Conservation (phyloP, 2,329 filamentous ascomycete species). For the Teratosphaeria epicoccoides region DNA sequence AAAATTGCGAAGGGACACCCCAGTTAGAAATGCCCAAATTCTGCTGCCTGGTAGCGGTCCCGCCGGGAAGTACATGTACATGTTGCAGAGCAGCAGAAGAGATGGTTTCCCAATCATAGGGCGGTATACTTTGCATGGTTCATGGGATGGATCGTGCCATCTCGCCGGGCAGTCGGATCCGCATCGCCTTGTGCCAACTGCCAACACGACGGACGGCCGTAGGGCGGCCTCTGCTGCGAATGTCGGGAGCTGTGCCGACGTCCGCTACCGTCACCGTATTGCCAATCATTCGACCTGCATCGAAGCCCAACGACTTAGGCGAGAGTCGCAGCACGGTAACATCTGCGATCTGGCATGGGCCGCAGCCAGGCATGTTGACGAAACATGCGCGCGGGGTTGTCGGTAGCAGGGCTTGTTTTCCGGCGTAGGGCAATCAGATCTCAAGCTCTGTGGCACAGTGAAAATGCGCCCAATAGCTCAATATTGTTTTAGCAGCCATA, state of each 20-base stretch:
- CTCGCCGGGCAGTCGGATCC: background rate
- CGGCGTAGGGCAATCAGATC: too few relatives aligned
- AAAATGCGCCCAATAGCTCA: too few relatives aligned
- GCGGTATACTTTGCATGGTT: background rate
- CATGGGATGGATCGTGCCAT: background rate
- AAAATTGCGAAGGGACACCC: background rate
- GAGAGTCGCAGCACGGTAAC: background rate
- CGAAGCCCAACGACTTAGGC: background rate
- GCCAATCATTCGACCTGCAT: background rate
- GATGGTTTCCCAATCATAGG: background rate
- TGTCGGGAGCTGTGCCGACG: background rate
- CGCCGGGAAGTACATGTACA: background rate
- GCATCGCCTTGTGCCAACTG: background rate
- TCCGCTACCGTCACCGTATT: background rate
- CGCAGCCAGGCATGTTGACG: background rate
- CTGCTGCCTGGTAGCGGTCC: background rate
- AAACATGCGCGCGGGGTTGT: too few relatives aligned
- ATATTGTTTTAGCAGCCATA: too few relatives aligned
- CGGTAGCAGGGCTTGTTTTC: too few relatives aligned
- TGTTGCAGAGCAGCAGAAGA: too few relatives aligned
- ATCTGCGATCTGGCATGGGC: background rate
- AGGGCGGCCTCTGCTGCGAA: background rate
- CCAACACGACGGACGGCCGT: background rate
- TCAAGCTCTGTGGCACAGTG: too few relatives aligned
- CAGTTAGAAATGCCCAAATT: background rate